Conservation (phyloP, 495 filamentous ascomycete species). For the Aspergillus kassunensis region DNA sequence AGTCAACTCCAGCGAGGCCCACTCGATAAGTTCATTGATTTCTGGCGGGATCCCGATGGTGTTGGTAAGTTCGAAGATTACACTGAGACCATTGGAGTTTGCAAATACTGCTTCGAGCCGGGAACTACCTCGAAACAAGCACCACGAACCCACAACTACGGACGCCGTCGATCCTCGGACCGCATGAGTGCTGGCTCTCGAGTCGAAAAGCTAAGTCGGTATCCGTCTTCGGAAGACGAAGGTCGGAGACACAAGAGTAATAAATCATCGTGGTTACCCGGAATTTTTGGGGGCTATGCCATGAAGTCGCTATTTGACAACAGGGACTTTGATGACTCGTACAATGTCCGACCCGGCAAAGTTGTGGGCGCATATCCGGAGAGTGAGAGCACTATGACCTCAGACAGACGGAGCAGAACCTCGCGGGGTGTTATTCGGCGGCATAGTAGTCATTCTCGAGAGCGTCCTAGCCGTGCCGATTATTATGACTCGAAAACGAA, state of each 20-base stretch:
- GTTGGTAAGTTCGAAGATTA: conserved; percentile 71
- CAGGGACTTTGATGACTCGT: conserved; percentile 57
- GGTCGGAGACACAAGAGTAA: conserved; percentile 40
- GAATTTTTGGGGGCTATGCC: conserved; percentile 51
- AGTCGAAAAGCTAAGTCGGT: conserved; percentile 55
- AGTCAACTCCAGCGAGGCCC: conserved; percentile 50
- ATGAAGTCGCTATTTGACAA: conserved; percentile 50
- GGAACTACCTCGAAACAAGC: conserved; percentile 56
- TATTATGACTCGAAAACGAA: conserved; percentile 8
- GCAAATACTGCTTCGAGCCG: conserved; percentile 65
- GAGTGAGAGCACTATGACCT: conserved; percentile 33
- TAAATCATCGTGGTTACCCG: conserved; percentile 49
- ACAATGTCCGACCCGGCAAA: conserved; percentile 51
- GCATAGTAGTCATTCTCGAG: conserved; percentile 29
- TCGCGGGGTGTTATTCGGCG: conserved; percentile 39
- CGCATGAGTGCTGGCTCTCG: conserved; percentile 44
- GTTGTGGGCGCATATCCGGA: conserved; percentile 30
- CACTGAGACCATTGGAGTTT: conserved; percentile 67
- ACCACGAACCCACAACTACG: conserved; percentile 61
- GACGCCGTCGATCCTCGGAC: conserved; percentile 42
- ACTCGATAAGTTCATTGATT: conserved; percentile 54
- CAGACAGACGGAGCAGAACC: conserved; percentile 40
- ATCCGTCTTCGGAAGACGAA: conserved; percentile 53
- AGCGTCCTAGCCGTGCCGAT: conserved; percentile 25
- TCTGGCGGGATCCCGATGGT: conserved; percentile 64